Percentiles rank a stretch among this genome's conserved stretches.
These are phyloP conservation scores for Diaporthe helianthi DNA, from an alignment of 2,329 filamentous ascomycete species.

Conservation along the genomic window DNA sequence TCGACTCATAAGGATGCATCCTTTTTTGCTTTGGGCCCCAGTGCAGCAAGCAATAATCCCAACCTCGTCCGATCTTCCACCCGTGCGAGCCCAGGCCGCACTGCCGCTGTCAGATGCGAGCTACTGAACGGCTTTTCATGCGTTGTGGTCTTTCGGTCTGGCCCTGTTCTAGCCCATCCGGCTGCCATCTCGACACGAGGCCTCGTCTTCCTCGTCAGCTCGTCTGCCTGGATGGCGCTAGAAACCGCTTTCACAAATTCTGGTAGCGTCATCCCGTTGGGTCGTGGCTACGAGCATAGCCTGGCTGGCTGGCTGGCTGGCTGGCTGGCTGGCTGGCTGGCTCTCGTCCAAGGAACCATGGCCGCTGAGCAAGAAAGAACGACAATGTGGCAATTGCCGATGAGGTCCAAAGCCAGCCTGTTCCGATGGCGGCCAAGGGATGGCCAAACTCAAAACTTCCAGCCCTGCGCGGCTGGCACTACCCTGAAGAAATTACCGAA, in stretches of 20 bases:
- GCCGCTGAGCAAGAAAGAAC: neutral
- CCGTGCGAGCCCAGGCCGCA: slow-evolving; percentile 1
- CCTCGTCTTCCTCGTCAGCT: slow-evolving; percentile 4
- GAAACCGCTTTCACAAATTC: neutral
- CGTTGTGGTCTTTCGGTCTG: neutral
- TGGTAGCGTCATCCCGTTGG: neutral
- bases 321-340: neutral
- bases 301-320: neutral
- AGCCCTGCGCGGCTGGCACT: slow-evolving; percentile 19
- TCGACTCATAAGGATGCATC: slow-evolving; percentile 4
- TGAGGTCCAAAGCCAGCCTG: neutral
- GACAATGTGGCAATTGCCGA: slow-evolving; percentile 17
- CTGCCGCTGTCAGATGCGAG: slow-evolving; percentile 19
- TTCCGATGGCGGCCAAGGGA: neutral
- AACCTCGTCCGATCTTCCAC: slow-evolving; percentile 7
- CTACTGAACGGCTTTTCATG: neutral
- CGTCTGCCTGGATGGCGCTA: neutral
- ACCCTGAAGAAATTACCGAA: slow-evolving; percentile 14
- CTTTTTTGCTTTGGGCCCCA: neutral
- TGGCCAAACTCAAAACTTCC: slow-evolving; percentile 8
- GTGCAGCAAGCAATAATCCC: slow-evolving; percentile 3
- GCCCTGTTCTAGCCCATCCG: slow-evolving; percentile 10
- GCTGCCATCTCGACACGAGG: neutral
- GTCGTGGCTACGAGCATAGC: neutral
- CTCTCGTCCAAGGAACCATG: too few species aligned